phyloP scores from a whole-genome alignment of 768 basidiomycete species.

The Podaxis sp. region DNA sequence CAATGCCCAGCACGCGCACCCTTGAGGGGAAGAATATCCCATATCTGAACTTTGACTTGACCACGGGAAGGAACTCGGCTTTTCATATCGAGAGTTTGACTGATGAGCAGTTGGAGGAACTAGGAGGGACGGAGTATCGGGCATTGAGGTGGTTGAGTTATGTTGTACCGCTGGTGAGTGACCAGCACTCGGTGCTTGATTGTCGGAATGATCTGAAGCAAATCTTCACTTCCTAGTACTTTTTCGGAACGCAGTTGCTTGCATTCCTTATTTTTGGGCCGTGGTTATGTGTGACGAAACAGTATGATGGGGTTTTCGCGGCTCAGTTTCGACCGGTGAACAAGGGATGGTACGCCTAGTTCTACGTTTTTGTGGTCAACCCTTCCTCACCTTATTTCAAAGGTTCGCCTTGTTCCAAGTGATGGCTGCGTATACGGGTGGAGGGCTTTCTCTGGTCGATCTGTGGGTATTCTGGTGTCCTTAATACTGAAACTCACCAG shows the following conservation, averaged over 20 bases:
- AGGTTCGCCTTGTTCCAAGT: slow-evolving; percentile 48
- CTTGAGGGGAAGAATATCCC: slow-evolving; percentile 31
- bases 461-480: slow-evolving; percentile 29
- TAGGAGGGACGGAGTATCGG: slow-evolving; percentile 77
- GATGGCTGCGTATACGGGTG: slow-evolving; percentile 59
- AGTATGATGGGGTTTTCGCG: slow-evolving; percentile 48
- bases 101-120: slow-evolving; percentile 66
- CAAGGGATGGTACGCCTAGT: slow-evolving; percentile 53
- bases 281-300: slow-evolving; percentile 47
- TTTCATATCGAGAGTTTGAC: slow-evolving; percentile 54
- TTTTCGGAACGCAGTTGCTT: slow-evolving; percentile 55
- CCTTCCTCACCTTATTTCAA: neutral
- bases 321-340: slow-evolving; percentile 50
- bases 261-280: slow-evolving; percentile 60
- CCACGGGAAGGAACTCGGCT: slow-evolving; percentile 61
- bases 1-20: slow-evolving; percentile 48
- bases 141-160: slow-evolving; percentile 56
- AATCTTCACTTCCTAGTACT: slow-evolving; percentile 53
- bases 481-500: neutral
- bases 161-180: slow-evolving; percentile 44
- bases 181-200: neutral
- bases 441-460: slow-evolving; percentile 70
- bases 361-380: neutral
- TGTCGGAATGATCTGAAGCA: neutral
- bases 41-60: slow-evolving; percentile 40